Base-by-base conservation (phyloP, 805 yeast species). In the Cyberlindnera suaveolens region DNA sequence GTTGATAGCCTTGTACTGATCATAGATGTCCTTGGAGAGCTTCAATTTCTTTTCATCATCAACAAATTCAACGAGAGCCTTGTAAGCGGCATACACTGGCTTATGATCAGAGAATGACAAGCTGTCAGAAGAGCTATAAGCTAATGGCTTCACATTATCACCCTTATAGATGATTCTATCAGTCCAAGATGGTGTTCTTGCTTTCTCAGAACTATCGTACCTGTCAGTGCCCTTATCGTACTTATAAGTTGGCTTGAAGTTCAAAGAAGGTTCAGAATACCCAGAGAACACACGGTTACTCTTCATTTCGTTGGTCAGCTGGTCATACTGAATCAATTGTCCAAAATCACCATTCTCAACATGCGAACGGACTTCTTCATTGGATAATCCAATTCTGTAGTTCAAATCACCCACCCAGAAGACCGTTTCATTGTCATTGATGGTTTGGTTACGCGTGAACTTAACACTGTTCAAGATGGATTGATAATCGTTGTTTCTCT, bases 341-440 rank as follows among this genome's bases (percentile, higher is more conserved):
- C 66, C 69, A 39, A 65, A 69, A 32, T 77, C 75, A 14, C 68
- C 65, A 1, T 60, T 51, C 2, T 64, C 66, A 26, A 90, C 61
- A 44, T 77, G 66, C 2, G 64, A 57, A 49, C 95, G 74, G 7
- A 85, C 95, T 38, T 78, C 79, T 26, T 87, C 96, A 56, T 84
- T 87, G 0, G 84, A 68, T 40, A 85, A 63, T 1, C 71, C 66
- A 29, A 91, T 77, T 53, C 99, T 71, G 62, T 85, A 93, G 60
- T 93, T 93, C 61, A 91, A 75, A 60, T 93, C 99, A 18, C 99
- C 99, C 37, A 91, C 64, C 99, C 99, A 93, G 17, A 93, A 71
- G 7, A 88, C 82, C 33, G 80, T 77, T 57, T 91, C 96, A 61
- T 89, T 96, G 55, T 88, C 91, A 50, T 75, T 74, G 36, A 87